These are phyloP conservation scores for Scedosporium minutisporum DNA, from an alignment of 2,329 filamentous ascomycete species.

Conservation along the genomic window DNA sequence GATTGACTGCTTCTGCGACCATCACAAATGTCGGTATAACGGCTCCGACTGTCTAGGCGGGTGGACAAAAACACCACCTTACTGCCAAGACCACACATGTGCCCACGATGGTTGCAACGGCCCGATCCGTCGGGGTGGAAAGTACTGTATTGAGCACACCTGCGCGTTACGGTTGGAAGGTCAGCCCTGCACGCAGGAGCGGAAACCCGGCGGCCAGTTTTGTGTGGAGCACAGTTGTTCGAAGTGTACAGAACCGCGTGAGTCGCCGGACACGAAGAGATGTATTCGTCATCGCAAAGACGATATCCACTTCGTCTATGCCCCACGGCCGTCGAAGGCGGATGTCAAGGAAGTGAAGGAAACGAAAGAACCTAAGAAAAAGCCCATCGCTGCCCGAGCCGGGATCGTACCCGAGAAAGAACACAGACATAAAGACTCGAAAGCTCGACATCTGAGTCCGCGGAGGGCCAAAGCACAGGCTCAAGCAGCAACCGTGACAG, in stretches of 20 bases:
- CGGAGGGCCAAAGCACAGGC: background rate
- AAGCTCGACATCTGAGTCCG: background rate
- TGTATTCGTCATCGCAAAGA: background rate
- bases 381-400: background rate
- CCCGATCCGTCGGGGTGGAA: background rate
- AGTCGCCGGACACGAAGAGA: background rate
- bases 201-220: background rate
- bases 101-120: background rate
- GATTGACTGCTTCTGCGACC: constrained; percentile 6
- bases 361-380: background rate
- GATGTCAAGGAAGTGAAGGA: background rate
- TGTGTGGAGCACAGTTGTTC: background rate
- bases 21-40: constrained; percentile 4
- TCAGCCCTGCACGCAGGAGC: background rate
- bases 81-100: constrained; percentile 1
- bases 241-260: background rate
- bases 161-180: background rate
- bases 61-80: background rate
- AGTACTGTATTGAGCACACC: background rate
- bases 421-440: background rate
- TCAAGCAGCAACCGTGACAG: background rate
- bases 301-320: constrained; percentile 1
- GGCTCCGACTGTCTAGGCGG: background rate
- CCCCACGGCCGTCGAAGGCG: background rate
- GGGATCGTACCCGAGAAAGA: background rate